Evolutionary conservation across 441 rosid species (phyloP).

Genomic region (Flueggea neowawraea): DNA sequence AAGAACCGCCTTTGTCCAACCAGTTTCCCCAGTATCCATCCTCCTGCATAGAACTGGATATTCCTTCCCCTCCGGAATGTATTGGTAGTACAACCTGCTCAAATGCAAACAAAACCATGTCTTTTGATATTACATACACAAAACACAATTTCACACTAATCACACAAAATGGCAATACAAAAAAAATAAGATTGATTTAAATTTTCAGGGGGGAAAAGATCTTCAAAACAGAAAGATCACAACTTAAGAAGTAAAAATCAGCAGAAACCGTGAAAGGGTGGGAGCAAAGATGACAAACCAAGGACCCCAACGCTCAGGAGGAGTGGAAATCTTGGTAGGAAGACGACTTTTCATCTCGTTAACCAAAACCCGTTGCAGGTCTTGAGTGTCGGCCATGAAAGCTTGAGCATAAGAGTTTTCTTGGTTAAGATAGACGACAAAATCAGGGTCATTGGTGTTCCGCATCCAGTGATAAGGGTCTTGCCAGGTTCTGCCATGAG

Average conservation of each 20-base stretch:
- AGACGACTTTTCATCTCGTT: conserved; percentile 67
- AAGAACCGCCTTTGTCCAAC: conserved; percentile 36
- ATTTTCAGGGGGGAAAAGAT: too few species aligned
- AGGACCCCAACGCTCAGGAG: conserved; percentile 84
- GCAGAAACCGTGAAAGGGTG: conserved; percentile 8
- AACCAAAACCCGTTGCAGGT: conserved; percentile 41
- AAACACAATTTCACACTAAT: background rate
- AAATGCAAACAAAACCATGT: conserved; percentile 7
- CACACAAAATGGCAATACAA: background rate
- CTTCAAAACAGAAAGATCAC: background rate
- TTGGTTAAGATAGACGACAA: conserved; percentile 41
- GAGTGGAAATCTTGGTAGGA: conserved; percentile 54
- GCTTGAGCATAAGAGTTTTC: conserved; percentile 77
- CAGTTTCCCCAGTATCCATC: conserved; percentile 22
- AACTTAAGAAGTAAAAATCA: background rate
- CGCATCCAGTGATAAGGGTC: conserved; percentile 92
- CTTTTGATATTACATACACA: background rate
- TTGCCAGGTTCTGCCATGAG: conserved; percentile 58
- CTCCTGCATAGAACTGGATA: conserved; percentile 81
- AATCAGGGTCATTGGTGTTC: conserved; percentile 48
- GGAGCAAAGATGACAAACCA: conserved; percentile 45
- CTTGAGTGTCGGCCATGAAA: conserved; percentile 74
- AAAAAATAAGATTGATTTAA: background rate
- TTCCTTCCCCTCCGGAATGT: conserved; percentile 79
- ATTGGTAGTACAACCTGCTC: conserved; percentile 74